phyloP scores from a whole-genome alignment of 345 rosid species.

The Salix arbutifolia region DNA sequence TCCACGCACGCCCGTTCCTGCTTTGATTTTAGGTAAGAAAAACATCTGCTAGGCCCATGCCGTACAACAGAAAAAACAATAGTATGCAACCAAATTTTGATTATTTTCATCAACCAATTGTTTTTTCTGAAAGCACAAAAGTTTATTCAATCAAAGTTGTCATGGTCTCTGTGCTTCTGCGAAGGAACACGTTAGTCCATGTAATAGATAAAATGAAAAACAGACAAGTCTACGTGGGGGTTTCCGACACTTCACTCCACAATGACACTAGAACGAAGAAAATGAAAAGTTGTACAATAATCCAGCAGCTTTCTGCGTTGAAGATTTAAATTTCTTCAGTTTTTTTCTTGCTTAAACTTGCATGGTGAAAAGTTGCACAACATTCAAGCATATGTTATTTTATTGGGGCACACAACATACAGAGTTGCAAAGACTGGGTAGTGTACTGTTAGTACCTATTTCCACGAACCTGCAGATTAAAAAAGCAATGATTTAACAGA shows the following conservation, averaged over 20 bases:
- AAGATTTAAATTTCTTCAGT: background rate
- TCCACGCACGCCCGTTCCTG: too few relatives aligned
- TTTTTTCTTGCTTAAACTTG: background rate
- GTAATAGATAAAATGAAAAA: background rate
- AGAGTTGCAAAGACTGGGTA: background rate
- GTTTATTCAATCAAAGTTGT: background rate
- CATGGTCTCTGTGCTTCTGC: background rate
- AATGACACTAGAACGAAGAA: background rate
- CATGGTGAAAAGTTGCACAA: too few relatives aligned
- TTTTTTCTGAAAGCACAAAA: too few relatives aligned
- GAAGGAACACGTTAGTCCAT: background rate
- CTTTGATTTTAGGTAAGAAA: too few relatives aligned
- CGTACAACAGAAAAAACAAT: too few relatives aligned
- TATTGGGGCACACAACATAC: background rate
- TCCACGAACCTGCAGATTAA: conserved; percentile 19
- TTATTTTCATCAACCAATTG: too few relatives aligned
- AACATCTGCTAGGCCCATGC: too few relatives aligned
- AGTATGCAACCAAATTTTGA: too few relatives aligned
- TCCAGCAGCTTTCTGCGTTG: background rate
- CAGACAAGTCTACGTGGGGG: background rate
- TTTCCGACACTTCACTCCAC: background rate
- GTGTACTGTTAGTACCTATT: conserved; percentile 4
- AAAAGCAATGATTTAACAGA: background rate
- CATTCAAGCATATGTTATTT: too few relatives aligned
- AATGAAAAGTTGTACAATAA: background rate